Evolutionary conservation across 169 alveolate genomes (phyloP), one percentile per base, ranked within the genome.

Genomic region (Plasmodium vinckei): DNA sequence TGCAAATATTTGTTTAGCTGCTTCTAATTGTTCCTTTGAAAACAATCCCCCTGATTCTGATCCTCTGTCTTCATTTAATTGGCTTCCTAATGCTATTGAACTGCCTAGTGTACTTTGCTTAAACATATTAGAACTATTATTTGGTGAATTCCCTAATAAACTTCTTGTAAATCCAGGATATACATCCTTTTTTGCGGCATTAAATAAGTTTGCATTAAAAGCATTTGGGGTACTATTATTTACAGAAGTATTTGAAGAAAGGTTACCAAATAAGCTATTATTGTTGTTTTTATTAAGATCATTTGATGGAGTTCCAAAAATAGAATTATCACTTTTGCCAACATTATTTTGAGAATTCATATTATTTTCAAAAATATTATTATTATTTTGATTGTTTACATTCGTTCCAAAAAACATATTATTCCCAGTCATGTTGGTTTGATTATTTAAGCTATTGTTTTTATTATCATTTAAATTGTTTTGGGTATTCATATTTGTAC

Each of bases 31-130:
- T 47, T 82, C 90, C 49, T 82, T 82, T 67, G 90, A 82, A 59
- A 82, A 82, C 54, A 82, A 27, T 5, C 90, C 90, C 15, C 72
- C 70, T 53, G 65, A 42, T 67, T 82, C 90, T 27, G 90, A 54
- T 27, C 53, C 59, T 10, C 90, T 68, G 15, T 68, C 90, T 53
- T 82, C 84, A 53, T 82, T 82, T 67, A 82, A 53, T 23, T 82
- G 90, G 17, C 90, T 82, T 27, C 90, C 90, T 82, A 82, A 82
- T 9, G 90, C 90, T 25, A 82, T 82, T 9, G 90, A 82, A 47
- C 90, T 82, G 1, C 90, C 90, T 68, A 82, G 42, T 13, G 90
- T 82, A 56, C 82, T 82, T 67, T 82, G 73, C 17, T 67, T 82
- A 64, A 82, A 82, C 51, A 82, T 82, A 67, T 60, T 82, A 9